Evolutionary conservation across 768 basidiomycete genomes (phyloP).

Genomic region (Gloeopeniophorella convolvens): DNA sequence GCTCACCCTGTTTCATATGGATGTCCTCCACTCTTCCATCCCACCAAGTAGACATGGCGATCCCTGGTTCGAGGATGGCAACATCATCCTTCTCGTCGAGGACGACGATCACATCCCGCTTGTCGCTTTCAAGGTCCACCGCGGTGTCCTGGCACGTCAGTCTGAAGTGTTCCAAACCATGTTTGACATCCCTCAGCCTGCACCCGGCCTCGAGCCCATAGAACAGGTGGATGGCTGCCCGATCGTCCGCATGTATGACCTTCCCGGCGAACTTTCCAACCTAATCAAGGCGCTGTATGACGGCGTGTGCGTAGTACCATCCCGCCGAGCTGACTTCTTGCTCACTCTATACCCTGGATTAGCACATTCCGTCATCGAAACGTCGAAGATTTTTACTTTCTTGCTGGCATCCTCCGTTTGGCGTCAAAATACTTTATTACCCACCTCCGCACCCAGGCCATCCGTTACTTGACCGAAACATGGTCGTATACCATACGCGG

Average conservation of each 20-base stretch:
- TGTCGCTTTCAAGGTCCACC: conserved; percentile 50
- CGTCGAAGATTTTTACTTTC: conserved; percentile 47
- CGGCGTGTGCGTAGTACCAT: conserved; percentile 38
- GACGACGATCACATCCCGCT: conserved; percentile 26
- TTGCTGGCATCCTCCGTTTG: conserved; percentile 52
- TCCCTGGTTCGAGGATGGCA: conserved; percentile 59
- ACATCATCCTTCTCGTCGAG: conserved; percentile 40
- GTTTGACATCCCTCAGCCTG: conserved; percentile 43
- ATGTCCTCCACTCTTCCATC: conserved; percentile 2
- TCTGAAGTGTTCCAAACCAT: conserved; percentile 52
- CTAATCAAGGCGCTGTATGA: conserved; percentile 52
- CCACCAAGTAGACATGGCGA: conserved; percentile 27
- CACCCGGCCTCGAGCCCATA: conserved; percentile 18
- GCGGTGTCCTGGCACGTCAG: conserved; percentile 39
- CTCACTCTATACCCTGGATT: conserved; percentile 13
- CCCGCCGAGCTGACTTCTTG: conserved; percentile 4
- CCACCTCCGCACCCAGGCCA: conserved; percentile 45
- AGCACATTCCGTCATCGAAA: conserved; percentile 35
- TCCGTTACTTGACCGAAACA: conserved; percentile 40
- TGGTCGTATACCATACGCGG: conserved; percentile 50
- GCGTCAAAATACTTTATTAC: conserved; percentile 54
- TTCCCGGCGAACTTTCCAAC: conserved; percentile 41
- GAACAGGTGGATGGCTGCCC: conserved; percentile 42
- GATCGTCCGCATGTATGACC: conserved; percentile 48
- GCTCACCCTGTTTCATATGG: neutral